A percentile compares a stretch with the other conserved stretches of the same genome.
Conservation (phyloP, 345 rosid species). For the Citrus sp. region DNA sequence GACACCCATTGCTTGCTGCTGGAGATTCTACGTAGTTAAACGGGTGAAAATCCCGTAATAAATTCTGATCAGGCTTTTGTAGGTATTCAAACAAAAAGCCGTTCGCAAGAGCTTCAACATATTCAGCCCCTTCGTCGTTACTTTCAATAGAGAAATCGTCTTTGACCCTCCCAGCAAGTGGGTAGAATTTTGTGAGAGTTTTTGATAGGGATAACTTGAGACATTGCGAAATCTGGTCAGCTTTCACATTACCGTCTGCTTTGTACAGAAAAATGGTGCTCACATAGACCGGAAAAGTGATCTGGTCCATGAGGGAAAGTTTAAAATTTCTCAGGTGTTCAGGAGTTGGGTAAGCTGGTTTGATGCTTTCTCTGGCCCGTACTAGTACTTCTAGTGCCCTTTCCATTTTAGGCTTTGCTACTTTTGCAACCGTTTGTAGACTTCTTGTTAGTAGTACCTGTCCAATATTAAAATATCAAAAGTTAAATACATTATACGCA, state of each 20-base stretch:
- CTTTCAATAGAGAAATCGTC: neutral
- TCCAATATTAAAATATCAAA: too few relatives aligned
- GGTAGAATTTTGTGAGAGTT: constrained; percentile 16
- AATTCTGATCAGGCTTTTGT: constrained; percentile 2
- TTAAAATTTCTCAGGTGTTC: too few relatives aligned
- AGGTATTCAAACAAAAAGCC: constrained; percentile 9
- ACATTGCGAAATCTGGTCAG: neutral
- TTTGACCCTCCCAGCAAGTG: constrained; percentile 13
- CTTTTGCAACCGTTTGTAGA: too few relatives aligned
- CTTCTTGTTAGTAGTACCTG: too few relatives aligned
- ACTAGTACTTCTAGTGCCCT: too few relatives aligned
- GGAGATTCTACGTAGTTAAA: neutral
- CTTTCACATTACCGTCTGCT: neutral
- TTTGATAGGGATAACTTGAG: constrained; percentile 19
- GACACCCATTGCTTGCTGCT: neutral
- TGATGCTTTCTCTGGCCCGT: too few relatives aligned
- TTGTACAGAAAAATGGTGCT: neutral
- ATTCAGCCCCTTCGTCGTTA: neutral
- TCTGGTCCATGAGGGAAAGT: too few relatives aligned
- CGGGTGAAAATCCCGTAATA: constrained; percentile 17
- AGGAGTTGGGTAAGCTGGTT: too few relatives aligned
- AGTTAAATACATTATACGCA: too few relatives aligned
- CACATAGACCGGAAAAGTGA: too few relatives aligned
- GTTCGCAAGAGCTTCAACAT: constrained; percentile 19
- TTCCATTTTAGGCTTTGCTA: too few relatives aligned